Evolutionary conservation across 805 yeast genomes (phyloP), one percentile per base, ranked within the genome.

Genomic region (Sugiyamaella valdiviana): DNA sequence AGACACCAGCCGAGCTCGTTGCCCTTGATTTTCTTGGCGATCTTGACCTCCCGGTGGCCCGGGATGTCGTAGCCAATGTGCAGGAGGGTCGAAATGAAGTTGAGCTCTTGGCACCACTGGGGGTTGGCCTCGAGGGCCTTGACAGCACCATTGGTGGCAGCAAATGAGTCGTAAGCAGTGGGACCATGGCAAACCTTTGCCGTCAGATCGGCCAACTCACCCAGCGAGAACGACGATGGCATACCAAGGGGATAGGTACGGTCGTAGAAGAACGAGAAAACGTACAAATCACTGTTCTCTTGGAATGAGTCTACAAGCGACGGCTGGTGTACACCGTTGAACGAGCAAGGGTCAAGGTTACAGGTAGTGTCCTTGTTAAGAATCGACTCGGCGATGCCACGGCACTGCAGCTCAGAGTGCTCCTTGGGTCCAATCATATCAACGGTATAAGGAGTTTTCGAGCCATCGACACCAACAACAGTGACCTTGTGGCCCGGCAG

Each of bases 31-130:
- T 80, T 89, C 72, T 88, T 82, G 6, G 97, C 98, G 5, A 96
- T 93, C 66, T 79, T 85, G 57, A 93, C 79, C 68, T 91, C 97
- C 65, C 98, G 81, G 56, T 76, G 73, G 51, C 86, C 76, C 52
- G 97, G 96, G 55, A 93, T 88, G 58, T 91, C 97, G 68, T 93
- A 93, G 39, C 99, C 99, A n/a, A 90, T 83, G 67, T 90, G 96
- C 56, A 93, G 73, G 65, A 93, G 70, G 1, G 97, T 82, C 12
- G 85, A 82, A 78, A 91, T 90, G 77, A 86, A 93, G 9, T 90
- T 82, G 55, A 93, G 75, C 63, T 93, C 99, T 61, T 84, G 68
- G 69, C 99, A 93, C 95, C 96, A 91, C 60, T 84, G 82, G 39
- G 98, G 96, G 65, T 91, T 93, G 40, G 77, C 76, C 54, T 74